These are phyloP conservation scores for Oemleria cerasiformis DNA, from an alignment of 306 rosid genomes.

Conservation along the genomic window DNA sequence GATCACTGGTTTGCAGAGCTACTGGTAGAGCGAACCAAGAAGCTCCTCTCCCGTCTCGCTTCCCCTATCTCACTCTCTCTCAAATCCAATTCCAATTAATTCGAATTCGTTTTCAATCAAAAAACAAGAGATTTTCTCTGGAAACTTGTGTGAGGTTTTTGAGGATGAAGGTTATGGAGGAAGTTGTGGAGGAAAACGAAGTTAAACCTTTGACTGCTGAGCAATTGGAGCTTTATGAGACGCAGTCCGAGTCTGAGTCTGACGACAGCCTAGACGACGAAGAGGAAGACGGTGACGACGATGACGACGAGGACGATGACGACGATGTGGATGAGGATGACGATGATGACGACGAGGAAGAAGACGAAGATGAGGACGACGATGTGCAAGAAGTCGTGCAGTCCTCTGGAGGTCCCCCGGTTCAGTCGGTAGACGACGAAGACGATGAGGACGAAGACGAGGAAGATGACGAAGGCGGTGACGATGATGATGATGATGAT, in stretches of 20 bases:
- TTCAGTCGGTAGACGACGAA: slow-evolving; percentile 38
- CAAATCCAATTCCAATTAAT: slow-evolving; percentile 22
- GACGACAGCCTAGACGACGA: slow-evolving; percentile 29
- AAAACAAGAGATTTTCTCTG: slow-evolving; percentile 16
- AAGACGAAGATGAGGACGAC: slow-evolving; percentile 19
- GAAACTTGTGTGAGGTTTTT: slow-evolving; percentile 3
- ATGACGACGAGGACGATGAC: slow-evolving; percentile 40
- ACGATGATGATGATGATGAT: slow-evolving; percentile 24
- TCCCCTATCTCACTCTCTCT: slow-evolving; percentile 19
- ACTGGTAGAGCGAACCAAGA: slow-evolving; percentile 71
- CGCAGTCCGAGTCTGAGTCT: slow-evolving; percentile 31
- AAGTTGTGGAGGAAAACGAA: slow-evolving; percentile 52
- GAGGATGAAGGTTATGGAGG: slow-evolving; percentile 60
- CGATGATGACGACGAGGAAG: slow-evolving; percentile 45
- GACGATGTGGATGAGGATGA: slow-evolving; percentile 40
- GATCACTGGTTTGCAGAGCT: slow-evolving; percentile 62
- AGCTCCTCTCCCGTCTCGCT: slow-evolving; percentile 35
- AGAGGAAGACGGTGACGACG: slow-evolving; percentile 26
- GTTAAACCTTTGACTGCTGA: slow-evolving; percentile 21
- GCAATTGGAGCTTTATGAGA: slow-evolving; percentile 34
- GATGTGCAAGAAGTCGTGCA: slow-evolving; percentile 46
- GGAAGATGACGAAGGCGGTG: slow-evolving; percentile 38
- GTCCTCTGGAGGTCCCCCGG: slow-evolving; percentile 45
- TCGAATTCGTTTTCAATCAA: slow-evolving; percentile 11
- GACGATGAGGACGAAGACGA: slow-evolving; percentile 46